These are phyloP conservation scores for Parastagonospora nodorum DNA, from an alignment of 2,329 filamentous ascomycete species.

Conservation along the genomic window DNA sequence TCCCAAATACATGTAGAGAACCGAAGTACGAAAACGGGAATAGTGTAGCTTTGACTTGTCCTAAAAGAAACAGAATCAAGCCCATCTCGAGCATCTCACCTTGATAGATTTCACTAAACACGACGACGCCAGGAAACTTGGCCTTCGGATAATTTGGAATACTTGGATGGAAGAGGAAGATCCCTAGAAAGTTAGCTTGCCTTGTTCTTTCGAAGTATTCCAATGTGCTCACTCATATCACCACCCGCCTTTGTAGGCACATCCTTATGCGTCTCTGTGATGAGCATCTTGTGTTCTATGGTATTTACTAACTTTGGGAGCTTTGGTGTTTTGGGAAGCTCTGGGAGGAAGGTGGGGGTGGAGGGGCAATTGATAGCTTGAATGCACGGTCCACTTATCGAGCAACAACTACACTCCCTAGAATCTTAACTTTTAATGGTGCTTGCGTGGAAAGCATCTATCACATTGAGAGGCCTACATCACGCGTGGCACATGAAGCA, in stretches of 20 bases:
- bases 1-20: not conserved
- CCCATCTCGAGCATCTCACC: slow-evolving; percentile 55
- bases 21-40: not conserved
- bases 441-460: too few relatives aligned
- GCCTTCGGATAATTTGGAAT: slow-evolving; percentile 87
- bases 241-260: slow-evolving; percentile 64
- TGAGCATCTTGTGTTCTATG: slow-evolving; percentile 55
- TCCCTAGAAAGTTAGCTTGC: slow-evolving; percentile 59
- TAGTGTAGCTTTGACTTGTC: not conserved
- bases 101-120: slow-evolving; percentile 97
- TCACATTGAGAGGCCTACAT: not conserved
- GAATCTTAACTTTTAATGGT: too few relatives aligned
- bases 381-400: slow-evolving; percentile 11
- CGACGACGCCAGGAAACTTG: slow-evolving; percentile 83
- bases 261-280: slow-evolving; percentile 64
- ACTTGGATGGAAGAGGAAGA: slow-evolving; percentile 86
- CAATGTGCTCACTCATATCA: slow-evolving; percentile 59
- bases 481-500: not conserved
- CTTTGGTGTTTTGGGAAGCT: not conserved
- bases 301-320: not conserved
- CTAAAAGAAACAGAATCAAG: not conserved
- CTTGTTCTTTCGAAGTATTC: not conserved
- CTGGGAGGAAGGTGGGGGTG: slow-evolving; percentile 15
- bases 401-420: not conserved
- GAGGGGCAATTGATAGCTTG: slow-evolving; percentile 14